A percentile compares a stretch with the other conserved stretches of the same genome.
These are phyloP conservation scores for Fistulinella staudtii DNA, from an alignment of 1,284 basidiomycete genomes.

Conservation along the genomic window DNA sequence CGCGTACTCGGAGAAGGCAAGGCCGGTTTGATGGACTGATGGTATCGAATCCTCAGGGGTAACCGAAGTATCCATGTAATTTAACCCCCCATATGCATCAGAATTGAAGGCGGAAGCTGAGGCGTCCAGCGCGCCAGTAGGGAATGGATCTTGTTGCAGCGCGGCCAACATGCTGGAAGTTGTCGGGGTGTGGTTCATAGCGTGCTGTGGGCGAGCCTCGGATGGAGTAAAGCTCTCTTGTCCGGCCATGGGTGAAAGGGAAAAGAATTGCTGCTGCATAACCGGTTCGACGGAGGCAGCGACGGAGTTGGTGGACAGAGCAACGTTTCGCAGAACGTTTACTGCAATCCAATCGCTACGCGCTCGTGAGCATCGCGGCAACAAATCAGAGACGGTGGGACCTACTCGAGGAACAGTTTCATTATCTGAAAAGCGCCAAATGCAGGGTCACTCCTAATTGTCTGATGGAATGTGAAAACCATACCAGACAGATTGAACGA, in stretches of 20 bases:
- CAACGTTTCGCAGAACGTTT: slow-evolving; percentile 80
- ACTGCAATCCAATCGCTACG: slow-evolving; percentile 83
- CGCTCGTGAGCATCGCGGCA: slow-evolving; percentile 19
- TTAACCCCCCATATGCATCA: slow-evolving; percentile 63
- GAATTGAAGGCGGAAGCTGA: slow-evolving; percentile 55
- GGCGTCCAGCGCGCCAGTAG: slow-evolving; percentile 58
- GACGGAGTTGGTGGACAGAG: slow-evolving; percentile 82
- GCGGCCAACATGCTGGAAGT: slow-evolving; percentile 85
- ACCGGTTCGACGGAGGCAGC: slow-evolving; percentile 85
- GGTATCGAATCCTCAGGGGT: slow-evolving; percentile 56
- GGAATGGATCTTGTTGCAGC: slow-evolving; percentile 70
- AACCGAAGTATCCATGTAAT: slow-evolving; percentile 70
- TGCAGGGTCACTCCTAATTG: slow-evolving; percentile 83
- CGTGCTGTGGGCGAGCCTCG: slow-evolving; percentile 50
- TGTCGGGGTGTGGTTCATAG: slow-evolving; percentile 71
- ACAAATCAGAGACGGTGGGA: slow-evolving; percentile 13
- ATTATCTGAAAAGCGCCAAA: slow-evolving; percentile 88
- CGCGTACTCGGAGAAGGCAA: slow-evolving; percentile 65
- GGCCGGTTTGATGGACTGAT: slow-evolving; percentile 51
- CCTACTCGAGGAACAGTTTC: slow-evolving; percentile 84
- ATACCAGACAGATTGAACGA: slow-evolving; percentile 1
- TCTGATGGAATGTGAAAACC: slow-evolving; percentile 41
- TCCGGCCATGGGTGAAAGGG: slow-evolving; percentile 75
- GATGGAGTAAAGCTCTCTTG: slow-evolving; percentile 66
- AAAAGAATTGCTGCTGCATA: slow-evolving; percentile 82